Evolutionary conservation across 2,329 filamentous ascomycete genomes (phyloP), one percentile per base, ranked within the genome.

Genomic region (Paraphoma chrysanthemicola): DNA sequence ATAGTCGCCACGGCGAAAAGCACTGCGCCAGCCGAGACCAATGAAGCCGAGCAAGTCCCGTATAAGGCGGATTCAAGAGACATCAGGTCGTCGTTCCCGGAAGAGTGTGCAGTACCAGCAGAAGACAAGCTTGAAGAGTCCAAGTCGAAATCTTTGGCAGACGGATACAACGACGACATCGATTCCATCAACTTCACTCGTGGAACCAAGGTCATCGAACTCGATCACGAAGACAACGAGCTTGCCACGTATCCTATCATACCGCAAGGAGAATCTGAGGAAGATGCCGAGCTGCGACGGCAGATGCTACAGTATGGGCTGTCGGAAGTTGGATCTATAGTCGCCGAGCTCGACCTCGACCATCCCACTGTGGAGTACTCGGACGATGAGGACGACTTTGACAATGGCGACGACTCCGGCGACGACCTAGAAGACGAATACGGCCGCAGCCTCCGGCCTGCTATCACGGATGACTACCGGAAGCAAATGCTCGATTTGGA

Each of bases 241-340:
- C 57, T 78, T 3, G 67, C 72, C 5, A 66, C 73, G 0, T 69
- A 80, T 6, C 82, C 87, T 1, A 79, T 92, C 11, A 84, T 90
- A 12, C 90, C 92, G 1, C 83, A 88, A 1, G 85, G 90, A 49
- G 95, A 99, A 67, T 86, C 89, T 0, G 82, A 85, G 11, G 93
- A 96, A 63, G 94, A 97, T 60, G 90, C 92, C 4, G 85, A 85
- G 31, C 77, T 97, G 23, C 88, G 95, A 6, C 86, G 89, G 54
- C 89, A 97, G 70, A 98, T 99, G 93, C 83, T 98, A 7, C 85
- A 91, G 60, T 99, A 98, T 72, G 89, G 91, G 59, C 81, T 97
- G 77, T 89, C 90, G 44, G 94, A 98, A 75, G 89, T 99, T 54
- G 92, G 93, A 4, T 88, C 92, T 38, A 91, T 99, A 2, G 95